Conservation (phyloP, 1,284 basidiomycete genomes). For the Boletus smithii region DNA sequence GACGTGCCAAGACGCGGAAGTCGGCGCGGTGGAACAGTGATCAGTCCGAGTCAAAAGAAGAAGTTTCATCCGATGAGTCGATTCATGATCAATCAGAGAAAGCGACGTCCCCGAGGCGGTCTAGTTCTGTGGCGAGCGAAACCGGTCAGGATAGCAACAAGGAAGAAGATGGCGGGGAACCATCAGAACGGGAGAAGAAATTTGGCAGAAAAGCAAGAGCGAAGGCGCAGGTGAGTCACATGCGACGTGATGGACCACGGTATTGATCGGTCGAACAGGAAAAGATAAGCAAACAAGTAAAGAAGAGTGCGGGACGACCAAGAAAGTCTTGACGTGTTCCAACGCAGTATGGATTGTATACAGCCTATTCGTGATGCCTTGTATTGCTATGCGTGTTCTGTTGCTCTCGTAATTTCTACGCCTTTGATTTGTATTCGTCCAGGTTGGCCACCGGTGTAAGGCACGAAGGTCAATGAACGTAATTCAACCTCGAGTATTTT, state of each 20-base stretch:
- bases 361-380: conserved; percentile 10
- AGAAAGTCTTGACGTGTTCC: conserved; percentile 23
- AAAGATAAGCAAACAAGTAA: conserved; percentile 32
- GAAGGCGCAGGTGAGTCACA: conserved; percentile 41
- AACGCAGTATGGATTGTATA: conserved; percentile 6
- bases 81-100: conserved; percentile 29
- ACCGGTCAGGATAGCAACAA: conserved; percentile 31
- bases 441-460: neutral
- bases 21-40: conserved; percentile 31
- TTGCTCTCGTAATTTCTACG: conserved; percentile 10
- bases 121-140: conserved; percentile 27
- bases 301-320: conserved; percentile 20
- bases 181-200: conserved; percentile 30
- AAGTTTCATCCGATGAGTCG: conserved; percentile 29
- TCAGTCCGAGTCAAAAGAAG: conserved; percentile 37
- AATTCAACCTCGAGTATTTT: too few species aligned
- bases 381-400: conserved; percentile 18
- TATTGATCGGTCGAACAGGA: conserved; percentile 18
- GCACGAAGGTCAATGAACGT: neutral
- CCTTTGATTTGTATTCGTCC: conserved; percentile 1
- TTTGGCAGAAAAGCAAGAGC: conserved; percentile 42
- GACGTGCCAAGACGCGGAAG: conserved; percentile 34
- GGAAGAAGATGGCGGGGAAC: conserved; percentile 33
- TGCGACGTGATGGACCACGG: neutral
- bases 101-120: conserved; percentile 27